Evolutionary conservation across 1,139 yeast species (phyloP).

Genomic region (Wickerhamomyces sp.): DNA sequence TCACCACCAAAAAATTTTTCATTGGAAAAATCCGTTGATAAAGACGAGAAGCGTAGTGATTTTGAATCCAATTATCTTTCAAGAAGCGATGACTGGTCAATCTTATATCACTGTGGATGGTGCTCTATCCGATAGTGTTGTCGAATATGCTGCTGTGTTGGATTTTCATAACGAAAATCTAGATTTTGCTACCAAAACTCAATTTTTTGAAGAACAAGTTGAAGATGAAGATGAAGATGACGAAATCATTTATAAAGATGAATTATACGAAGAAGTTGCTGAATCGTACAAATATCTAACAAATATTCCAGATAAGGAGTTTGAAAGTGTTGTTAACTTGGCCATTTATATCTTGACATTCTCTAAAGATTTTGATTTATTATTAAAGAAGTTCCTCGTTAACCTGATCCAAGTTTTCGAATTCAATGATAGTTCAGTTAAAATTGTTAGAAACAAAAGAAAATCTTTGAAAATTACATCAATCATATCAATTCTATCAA

Average conservation of each 20-base stretch:
- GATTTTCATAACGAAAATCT: constrained; percentile 12
- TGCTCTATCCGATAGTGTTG: constrained; percentile 13
- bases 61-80: background rate
- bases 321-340: constrained; percentile 16
- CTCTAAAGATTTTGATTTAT: constrained; percentile 5
- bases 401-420: constrained; percentile 2
- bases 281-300: constrained; percentile 5
- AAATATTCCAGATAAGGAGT: constrained; percentile 16
- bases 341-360: constrained; percentile 15
- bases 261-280: constrained; percentile 9
- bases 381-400: constrained; percentile 7
- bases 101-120: constrained; percentile 17
- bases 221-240: constrained; percentile 12
- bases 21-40: background rate
- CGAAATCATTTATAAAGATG: constrained; percentile 11
- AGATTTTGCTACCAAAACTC: constrained; percentile 7
- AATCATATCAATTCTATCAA: constrained; percentile 13
- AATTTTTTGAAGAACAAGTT: constrained; percentile 5
- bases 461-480: constrained; percentile 12
- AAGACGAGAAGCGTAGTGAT: background rate
- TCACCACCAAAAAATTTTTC: constrained; percentile 2
- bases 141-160: constrained; percentile 15
- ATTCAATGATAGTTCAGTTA: background rate
- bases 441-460: constrained; percentile 17
- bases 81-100: constrained; percentile 10